Percentiles rank a stretch among this genome's conserved stretches.
These are phyloP conservation scores for Pholiota molesta DNA, from an alignment of 768 basidiomycete genomes.

Conservation along the genomic window DNA sequence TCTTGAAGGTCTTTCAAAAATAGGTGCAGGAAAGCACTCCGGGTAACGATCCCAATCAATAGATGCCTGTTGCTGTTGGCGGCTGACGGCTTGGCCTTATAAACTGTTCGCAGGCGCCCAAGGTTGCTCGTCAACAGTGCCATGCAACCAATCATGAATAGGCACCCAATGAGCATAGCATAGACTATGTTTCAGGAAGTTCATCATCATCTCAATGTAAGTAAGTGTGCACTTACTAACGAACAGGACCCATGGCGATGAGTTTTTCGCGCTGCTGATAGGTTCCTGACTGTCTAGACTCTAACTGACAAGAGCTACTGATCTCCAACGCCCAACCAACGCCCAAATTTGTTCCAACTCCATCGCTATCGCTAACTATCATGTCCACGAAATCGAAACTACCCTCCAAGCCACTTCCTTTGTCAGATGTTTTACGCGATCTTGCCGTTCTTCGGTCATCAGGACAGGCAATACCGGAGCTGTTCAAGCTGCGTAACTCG, in stretches of 20 bases:
- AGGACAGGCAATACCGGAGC: constrained; percentile 39
- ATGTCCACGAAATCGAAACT: constrained; percentile 37
- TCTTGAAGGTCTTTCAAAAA: constrained; percentile 7
- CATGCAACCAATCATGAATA: constrained; percentile 1
- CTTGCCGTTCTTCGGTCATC: constrained; percentile 71
- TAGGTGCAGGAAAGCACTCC: constrained; percentile 10
- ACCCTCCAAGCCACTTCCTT: constrained; percentile 49
- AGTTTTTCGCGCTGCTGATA: not conserved
- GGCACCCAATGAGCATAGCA: not conserved
- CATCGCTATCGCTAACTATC: constrained; percentile 15
- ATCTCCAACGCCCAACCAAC: constrained; percentile 6
- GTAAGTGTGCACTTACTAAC: not conserved
- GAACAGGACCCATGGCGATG: constrained; percentile 4
- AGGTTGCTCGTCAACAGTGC: not conserved
- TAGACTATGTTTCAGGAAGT: not conserved
- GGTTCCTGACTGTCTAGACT: not conserved
- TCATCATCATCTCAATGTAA: not conserved
- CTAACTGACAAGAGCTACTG: not conserved
- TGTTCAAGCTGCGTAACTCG: constrained; percentile 16
- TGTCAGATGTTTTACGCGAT: constrained; percentile 67
- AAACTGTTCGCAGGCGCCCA: not conserved
- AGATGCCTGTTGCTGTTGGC: not conserved
- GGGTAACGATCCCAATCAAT: constrained; percentile 11
- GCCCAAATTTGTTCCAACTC: constrained; percentile 13
- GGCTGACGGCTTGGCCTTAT: not conserved